Percentiles rank a stretch among this genome's conserved stretches.
Evolutionary conservation across 306 rosid species (phyloP).

Genomic region (Trifolium fragiferum): DNA sequence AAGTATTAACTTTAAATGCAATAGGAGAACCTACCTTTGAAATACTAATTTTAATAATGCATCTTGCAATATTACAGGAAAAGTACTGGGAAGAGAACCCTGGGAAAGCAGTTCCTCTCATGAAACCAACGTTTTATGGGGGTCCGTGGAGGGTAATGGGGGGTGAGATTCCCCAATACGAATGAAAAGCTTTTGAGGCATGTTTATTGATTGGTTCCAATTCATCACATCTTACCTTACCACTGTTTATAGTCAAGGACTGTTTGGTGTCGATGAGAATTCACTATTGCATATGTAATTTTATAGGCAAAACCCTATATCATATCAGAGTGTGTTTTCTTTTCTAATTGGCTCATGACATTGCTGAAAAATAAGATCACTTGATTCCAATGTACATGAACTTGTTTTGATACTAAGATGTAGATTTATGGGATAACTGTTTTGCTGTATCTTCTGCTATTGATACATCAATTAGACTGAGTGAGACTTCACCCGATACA

Average conservation of each 20-base stretch:
- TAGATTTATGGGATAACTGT: not conserved
- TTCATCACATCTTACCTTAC: not conserved
- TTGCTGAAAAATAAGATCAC: constrained; percentile 7
- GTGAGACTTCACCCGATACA: not conserved
- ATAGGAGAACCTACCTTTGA: not conserved
- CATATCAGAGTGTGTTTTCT: not conserved
- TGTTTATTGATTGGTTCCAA: constrained; percentile 18
- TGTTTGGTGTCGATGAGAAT: constrained; percentile 18
- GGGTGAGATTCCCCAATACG: constrained; percentile 55
- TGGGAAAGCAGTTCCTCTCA: constrained; percentile 74
- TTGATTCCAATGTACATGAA: not conserved
- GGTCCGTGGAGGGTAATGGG: constrained; percentile 50
- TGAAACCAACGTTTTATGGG: constrained; percentile 76
- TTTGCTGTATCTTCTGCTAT: not conserved
- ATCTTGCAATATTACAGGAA: constrained; percentile 55
- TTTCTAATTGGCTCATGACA: not conserved
- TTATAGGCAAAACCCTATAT: not conserved
- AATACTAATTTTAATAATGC: not conserved
- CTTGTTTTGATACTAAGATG: not conserved
- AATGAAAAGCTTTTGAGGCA: constrained; percentile 41
- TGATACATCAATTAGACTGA: not conserved
- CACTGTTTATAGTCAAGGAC: not conserved
- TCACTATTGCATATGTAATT: not conserved
- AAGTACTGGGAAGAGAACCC: constrained; percentile 96
- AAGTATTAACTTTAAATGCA: constrained; percentile 3